Percentiles rank a stretch among this genome's conserved stretches.
phyloP scores from a whole-genome alignment of 306 rosid genomes.

The Leucaena leucocephala region DNA sequence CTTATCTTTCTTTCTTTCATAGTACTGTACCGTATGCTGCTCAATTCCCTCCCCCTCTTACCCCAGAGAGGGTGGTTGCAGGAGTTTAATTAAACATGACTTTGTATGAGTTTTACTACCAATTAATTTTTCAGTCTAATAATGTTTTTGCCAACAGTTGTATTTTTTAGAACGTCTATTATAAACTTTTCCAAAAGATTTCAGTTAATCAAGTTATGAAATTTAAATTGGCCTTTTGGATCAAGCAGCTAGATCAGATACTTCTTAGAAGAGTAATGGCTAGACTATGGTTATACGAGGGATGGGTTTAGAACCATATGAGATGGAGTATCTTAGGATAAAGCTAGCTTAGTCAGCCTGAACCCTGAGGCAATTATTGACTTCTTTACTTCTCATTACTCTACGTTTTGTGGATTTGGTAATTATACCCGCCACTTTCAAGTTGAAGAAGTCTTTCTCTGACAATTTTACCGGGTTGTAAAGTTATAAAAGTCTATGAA shows the following conservation, averaged over 20 bases:
- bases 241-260: not conserved
- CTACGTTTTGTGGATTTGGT: not conserved
- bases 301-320: not conserved
- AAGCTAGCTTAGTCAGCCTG: not conserved
- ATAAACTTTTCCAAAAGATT: not conserved
- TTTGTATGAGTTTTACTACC: not conserved
- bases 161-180: not conserved
- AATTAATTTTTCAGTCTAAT: not conserved
- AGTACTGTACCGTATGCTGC: not conserved
- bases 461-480: not conserved
- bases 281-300: not conserved
- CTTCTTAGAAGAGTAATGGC: not conserved
- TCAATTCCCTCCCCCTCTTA: not conserved
- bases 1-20: slow-evolving; percentile 3
- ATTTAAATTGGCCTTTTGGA: not conserved
- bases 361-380: not conserved
- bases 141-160: not conserved
- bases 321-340: not conserved
- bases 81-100: not conserved
- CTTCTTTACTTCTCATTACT: not conserved
- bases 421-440: not conserved
- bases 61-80: not conserved
- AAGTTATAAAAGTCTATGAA: not conserved
- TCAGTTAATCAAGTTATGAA: not conserved
- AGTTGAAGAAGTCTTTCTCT: not conserved